Conservation (phyloP, 306 rosid genomes). For the Dalbergia oliveri region DNA sequence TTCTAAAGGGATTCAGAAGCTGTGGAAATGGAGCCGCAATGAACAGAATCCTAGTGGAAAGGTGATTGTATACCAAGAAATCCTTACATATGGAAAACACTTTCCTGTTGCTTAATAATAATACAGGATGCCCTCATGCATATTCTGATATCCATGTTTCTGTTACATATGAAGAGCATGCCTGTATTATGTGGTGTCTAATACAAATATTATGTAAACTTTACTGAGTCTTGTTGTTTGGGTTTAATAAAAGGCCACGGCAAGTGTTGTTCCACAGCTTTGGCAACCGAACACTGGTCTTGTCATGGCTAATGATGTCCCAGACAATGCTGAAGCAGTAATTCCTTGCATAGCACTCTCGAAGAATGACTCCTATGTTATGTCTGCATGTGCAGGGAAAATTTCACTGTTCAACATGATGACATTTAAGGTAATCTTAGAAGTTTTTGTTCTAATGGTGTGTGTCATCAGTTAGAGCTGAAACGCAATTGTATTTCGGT, state of each 20-base stretch:
- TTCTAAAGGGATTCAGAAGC: slow-evolving; percentile 67
- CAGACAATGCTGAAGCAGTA: slow-evolving; percentile 36
- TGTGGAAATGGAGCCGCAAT: slow-evolving; percentile 74
- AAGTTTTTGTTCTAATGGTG: background rate
- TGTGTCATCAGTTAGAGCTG: slow-evolving; percentile 11
- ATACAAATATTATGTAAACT: background rate
- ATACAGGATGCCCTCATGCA: slow-evolving; percentile 14
- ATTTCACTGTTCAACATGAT: slow-evolving; percentile 51
- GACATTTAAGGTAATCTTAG: slow-evolving; percentile 61
- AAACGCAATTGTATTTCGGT: slow-evolving; percentile 11
- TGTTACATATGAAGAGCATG: slow-evolving; percentile 5
- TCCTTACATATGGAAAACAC: slow-evolving; percentile 17
- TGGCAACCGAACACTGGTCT: slow-evolving; percentile 32
- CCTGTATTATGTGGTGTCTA: slow-evolving; percentile 6
- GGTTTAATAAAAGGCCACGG: slow-evolving; percentile 60
- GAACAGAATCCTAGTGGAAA: slow-evolving; percentile 63
- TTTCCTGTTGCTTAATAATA: slow-evolving; percentile 21
- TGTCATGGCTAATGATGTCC: slow-evolving; percentile 30
- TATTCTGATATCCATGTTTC: slow-evolving; percentile 20
- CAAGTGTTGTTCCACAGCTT: slow-evolving; percentile 45
- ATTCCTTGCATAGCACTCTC: slow-evolving; percentile 65
- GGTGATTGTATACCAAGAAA: slow-evolving; percentile 44
- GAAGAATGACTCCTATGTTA: slow-evolving; percentile 60
- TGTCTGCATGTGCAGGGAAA: slow-evolving; percentile 66
- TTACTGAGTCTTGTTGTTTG: background rate